These are phyloP conservation scores for Botryotinia convoluta DNA, from an alignment of 2,329 filamentous ascomycete genomes.

Conservation along the genomic window DNA sequence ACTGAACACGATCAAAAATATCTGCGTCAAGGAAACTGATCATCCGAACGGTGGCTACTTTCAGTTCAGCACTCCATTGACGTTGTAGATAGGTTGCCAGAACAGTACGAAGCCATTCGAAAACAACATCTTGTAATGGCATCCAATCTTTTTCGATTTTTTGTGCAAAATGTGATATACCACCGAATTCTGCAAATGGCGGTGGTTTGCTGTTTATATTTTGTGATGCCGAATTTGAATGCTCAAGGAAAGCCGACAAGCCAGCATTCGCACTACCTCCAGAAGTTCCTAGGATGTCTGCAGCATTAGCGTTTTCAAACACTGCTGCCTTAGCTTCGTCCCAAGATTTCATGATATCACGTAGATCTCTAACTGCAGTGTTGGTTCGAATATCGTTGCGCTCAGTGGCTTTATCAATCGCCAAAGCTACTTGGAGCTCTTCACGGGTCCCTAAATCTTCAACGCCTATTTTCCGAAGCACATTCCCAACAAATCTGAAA, in stretches of 20 bases:
- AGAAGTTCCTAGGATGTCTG: slow-evolving; percentile 37
- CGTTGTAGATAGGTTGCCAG: slow-evolving; percentile 51
- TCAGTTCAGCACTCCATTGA: slow-evolving; percentile 59
- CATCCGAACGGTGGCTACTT: slow-evolving; percentile 55
- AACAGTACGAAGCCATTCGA: slow-evolving; percentile 55
- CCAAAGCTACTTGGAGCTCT: slow-evolving; percentile 33
- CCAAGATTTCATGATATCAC: slow-evolving; percentile 40
- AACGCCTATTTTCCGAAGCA: slow-evolving; percentile 35
- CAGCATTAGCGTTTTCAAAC: slow-evolving; percentile 35
- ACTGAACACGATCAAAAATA: slow-evolving; percentile 48
- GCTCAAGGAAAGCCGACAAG: slow-evolving; percentile 61
- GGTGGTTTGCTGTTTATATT: slow-evolving; percentile 46
- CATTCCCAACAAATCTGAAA: slow-evolving; percentile 33
- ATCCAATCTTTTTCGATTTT: slow-evolving; percentile 50
- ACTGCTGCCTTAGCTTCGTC: slow-evolving; percentile 41
- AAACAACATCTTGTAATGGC: slow-evolving; percentile 55
- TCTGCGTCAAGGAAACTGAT: slow-evolving; percentile 48
- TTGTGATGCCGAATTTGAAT: slow-evolving; percentile 56
- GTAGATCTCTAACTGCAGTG: slow-evolving; percentile 40
- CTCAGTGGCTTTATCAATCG: slow-evolving; percentile 23
- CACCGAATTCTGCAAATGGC: slow-evolving; percentile 52
- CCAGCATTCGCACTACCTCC: slow-evolving; percentile 41
- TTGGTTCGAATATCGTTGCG: slow-evolving; percentile 29
- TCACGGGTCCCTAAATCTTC: slow-evolving; percentile 35
- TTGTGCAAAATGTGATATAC: slow-evolving; percentile 52